A percentile compares a stretch with the other conserved stretches of the same genome.
These are phyloP conservation scores for Diophrys appendiculata DNA, from an alignment of 73 alveolate genomes.

Conservation along the genomic window DNA sequence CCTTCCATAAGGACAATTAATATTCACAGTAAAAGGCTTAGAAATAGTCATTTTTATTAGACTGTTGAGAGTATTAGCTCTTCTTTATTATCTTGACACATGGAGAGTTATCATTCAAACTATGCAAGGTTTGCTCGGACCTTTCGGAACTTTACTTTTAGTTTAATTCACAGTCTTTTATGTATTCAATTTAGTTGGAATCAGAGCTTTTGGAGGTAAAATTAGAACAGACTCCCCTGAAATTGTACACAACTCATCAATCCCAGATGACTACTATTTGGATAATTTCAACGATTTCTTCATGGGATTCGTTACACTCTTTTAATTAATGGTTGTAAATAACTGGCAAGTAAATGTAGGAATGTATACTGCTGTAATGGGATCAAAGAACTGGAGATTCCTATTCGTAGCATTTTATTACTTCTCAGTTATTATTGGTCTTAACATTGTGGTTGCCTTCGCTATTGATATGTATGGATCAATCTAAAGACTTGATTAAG, in stretches of 20 bases:
- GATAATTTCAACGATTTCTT: constrained; percentile 64
- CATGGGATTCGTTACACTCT: constrained; percentile 60
- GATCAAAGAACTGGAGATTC: constrained; percentile 2
- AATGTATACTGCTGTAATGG: constrained; percentile 28
- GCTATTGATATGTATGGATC: constrained; percentile 67
- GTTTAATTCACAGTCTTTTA: constrained; percentile 55
- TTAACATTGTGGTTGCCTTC: constrained; percentile 52
- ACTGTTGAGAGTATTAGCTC: constrained; percentile 5
- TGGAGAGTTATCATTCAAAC: background rate
- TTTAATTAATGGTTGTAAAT: constrained; percentile 68
- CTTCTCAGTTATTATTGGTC: constrained; percentile 47
- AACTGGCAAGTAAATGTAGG: constrained; percentile 68
- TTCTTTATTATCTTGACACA: background rate
- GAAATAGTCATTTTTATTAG: constrained; percentile 5
- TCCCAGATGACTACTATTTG: constrained; percentile 26
- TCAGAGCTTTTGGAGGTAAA: constrained; percentile 58
- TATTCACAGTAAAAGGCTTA: background rate
- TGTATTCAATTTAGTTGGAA: constrained; percentile 58
- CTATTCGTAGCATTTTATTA: constrained; percentile 43
- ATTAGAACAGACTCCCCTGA: constrained; percentile 10
- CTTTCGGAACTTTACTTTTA: background rate
- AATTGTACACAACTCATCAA: constrained; percentile 28
- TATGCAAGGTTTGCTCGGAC: constrained; percentile 6
- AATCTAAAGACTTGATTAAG: no score
- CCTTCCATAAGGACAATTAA: background rate